Percentiles rank a stretch among this genome's conserved stretches.
phyloP scores from a whole-genome alignment of 495 filamentous ascomycete genomes.

The Penicillium waksmanii region DNA sequence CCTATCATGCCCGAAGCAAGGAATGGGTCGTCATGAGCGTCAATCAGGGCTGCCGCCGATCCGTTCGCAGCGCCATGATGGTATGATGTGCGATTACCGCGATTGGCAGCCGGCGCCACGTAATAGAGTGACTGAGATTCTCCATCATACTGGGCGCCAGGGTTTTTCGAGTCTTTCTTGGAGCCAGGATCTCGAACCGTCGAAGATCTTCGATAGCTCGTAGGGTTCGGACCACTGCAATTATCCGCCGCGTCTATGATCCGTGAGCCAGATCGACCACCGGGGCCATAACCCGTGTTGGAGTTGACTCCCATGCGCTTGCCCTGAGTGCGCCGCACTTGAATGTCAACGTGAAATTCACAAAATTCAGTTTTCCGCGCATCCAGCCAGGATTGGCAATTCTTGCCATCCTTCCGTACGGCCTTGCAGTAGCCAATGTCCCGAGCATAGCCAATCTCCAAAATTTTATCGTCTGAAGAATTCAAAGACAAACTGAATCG shows the following conservation, averaged over 20 bases:
- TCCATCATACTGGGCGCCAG: constrained; percentile 60
- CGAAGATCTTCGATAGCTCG: background rate
- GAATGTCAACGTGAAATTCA: constrained; percentile 86
- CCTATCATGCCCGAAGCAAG: constrained; percentile 52
- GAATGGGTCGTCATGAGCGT: constrained; percentile 64
- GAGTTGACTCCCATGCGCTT: constrained; percentile 82
- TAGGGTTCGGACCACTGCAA: no score
- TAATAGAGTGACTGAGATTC: constrained; percentile 62
- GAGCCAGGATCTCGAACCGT: background rate
- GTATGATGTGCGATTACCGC: constrained; percentile 24
- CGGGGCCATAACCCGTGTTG: constrained; percentile 51
- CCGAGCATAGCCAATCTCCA: constrained; percentile 83
- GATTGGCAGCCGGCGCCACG: constrained; percentile 48
- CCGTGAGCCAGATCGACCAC: constrained; percentile 46
- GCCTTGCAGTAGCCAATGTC: constrained; percentile 91
- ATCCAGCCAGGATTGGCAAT: constrained; percentile 86
- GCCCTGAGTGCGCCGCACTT: constrained; percentile 69
- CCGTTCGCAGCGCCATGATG: constrained; percentile 33
- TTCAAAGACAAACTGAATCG: constrained; percentile 82
- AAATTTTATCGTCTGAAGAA: constrained; percentile 81
- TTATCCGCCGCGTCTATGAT: constrained; percentile 11
- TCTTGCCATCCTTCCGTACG: constrained; percentile 79
- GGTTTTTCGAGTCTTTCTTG: constrained; percentile 46
- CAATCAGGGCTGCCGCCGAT: constrained; percentile 66
- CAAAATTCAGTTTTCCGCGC: constrained; percentile 85